A percentile compares a stretch with the other conserved stretches of the same genome.
phyloP scores from a whole-genome alignment of 176 grass and related monocot species.

The Ensete ventricosum region DNA sequence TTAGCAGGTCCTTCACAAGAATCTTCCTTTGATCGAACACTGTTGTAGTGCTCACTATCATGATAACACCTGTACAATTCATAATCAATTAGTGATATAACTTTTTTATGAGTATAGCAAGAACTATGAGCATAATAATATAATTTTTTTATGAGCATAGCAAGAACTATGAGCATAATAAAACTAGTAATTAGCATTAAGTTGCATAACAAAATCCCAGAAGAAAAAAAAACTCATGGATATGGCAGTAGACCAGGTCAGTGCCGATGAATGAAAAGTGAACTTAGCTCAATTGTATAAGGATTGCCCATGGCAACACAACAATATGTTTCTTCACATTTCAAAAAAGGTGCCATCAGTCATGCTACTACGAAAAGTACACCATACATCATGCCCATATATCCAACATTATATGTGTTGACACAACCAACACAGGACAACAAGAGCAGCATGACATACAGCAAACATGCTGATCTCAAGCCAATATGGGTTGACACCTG shows the following conservation, averaged over 20 bases:
- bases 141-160: background rate
- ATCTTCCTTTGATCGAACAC: conserved; percentile 80
- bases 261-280: too few relatives aligned
- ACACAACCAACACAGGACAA: background rate
- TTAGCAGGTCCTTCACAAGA: conserved; percentile 81
- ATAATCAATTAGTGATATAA: background rate
- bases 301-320: too few relatives aligned
- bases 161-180: background rate
- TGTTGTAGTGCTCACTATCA: conserved; percentile 85
- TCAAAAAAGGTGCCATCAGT: too few relatives aligned
- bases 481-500: background rate
- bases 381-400: too few relatives aligned
- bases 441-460: background rate
- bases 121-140: background rate
- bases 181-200: too few relatives aligned
- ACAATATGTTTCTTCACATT: too few relatives aligned
- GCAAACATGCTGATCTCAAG: background rate
- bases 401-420: too few relatives aligned
- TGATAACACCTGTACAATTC: conserved; percentile 61
- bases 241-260: too few relatives aligned
- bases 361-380: too few relatives aligned
- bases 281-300: too few relatives aligned
- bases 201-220: too few relatives aligned
- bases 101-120: background rate
- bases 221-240: too few relatives aligned